Evolutionary conservation across 495 filamentous ascomycete species (phyloP).

Genomic region (Eremomyces bilateralis): DNA sequence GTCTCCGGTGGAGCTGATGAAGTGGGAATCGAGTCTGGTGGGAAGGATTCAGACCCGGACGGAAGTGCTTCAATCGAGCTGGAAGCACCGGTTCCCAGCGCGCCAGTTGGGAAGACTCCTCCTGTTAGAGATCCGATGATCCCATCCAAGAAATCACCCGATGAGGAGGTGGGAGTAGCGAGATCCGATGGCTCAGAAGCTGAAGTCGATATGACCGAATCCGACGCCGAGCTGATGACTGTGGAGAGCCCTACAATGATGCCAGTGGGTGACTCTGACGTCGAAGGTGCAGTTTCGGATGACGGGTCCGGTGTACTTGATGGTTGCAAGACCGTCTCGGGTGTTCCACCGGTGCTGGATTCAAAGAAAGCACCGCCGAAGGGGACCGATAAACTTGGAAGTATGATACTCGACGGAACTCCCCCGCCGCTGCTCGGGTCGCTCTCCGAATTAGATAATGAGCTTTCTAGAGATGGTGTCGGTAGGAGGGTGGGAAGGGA

Average conservation of each 20-base stretch:
- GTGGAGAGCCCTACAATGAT: too few species aligned
- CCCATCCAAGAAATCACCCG: background rate
- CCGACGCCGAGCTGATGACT: background rate
- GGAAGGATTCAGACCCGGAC: background rate
- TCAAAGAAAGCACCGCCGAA: too few species aligned
- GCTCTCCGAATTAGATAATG: too few species aligned
- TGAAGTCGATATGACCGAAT: background rate
- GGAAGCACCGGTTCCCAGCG: background rate
- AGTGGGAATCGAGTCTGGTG: background rate
- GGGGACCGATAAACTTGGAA: too few species aligned
- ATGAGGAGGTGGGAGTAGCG: background rate
- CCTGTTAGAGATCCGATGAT: background rate
- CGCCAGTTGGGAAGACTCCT: background rate
- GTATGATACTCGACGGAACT: too few species aligned
- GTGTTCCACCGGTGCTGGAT: constrained; percentile 1
- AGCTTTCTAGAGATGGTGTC: too few species aligned
- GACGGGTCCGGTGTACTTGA: too few species aligned
- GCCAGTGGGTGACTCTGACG: background rate
- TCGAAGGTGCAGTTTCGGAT: background rate
- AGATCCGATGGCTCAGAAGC: background rate
- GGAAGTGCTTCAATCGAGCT: background rate
- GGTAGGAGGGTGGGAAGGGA: too few species aligned
- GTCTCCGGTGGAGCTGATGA: background rate
- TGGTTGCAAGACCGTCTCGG: background rate
- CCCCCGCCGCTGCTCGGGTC: too few species aligned